Base-by-base conservation (phyloP, 2,329 filamentous ascomycete species). In the Sporothrix protearum region DNA sequence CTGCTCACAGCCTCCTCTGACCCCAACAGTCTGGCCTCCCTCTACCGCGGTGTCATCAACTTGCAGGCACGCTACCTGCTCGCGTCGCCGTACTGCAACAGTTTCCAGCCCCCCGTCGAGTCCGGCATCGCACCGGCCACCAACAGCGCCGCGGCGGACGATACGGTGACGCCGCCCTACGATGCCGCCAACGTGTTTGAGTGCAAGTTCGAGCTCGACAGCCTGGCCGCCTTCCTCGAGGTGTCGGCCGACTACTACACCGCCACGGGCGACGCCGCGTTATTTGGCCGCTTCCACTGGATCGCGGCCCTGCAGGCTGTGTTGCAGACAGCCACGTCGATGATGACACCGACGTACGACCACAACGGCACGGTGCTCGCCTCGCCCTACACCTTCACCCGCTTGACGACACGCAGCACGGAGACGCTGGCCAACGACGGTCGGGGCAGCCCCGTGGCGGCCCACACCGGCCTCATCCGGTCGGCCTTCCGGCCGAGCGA, bases 121-220 rank as follows among this genome's bases (percentile, higher is more conserved):
- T 92, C 92, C 71, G 86, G 87, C 25, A 83, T 95, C 14, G 77
- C 81, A 1, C 87, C 91, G 0, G 81, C 85, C 1, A 76, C 81
- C 9, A 91, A 91, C 76, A 80, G 83, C 2, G 87, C 85, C 14
- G 85, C 85, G 68, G 87, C 86, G 68, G 85, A 86, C n/a, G 91
- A 92, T 79, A 76, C 80, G 77, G 81, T 83, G 81, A 88, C 73
- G 83, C 92, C 93, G 0, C 81, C 85, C 36, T 90, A 92, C 33
- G 92, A 91, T 76, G 85, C 86, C 1, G 84, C 84, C 1, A 85
- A 89, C 49, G 94, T 97, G 0, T 97, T 96, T 78, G 95, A 97
- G 80, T 97, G 95, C 86, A 97, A 97, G 80, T 97, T 96, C 80
- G 95, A 97, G 81, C 88, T 97, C 61, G 94, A 97, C 82, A 95